Evolutionary conservation across 116 monocot species (phyloP).

Genomic region (Cymodocea nodosa): DNA sequence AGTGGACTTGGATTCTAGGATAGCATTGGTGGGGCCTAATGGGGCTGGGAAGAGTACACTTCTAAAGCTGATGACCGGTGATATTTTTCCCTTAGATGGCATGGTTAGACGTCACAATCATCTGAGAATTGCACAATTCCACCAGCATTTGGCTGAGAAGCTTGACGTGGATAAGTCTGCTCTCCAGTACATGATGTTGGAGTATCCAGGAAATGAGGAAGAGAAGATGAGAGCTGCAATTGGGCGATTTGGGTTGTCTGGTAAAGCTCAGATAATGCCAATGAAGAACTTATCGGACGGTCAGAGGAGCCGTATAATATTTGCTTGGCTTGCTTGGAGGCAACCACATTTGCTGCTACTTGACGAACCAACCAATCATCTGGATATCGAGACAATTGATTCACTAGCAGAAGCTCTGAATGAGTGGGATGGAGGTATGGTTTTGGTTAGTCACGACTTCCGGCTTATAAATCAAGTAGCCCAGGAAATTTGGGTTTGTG

Average conservation of each 20-base stretch:
- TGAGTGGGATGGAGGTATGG: conserved; percentile 94
- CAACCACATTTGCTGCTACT: conserved; percentile 82
- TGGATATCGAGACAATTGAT: conserved; percentile 95
- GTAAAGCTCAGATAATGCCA: conserved; percentile 94
- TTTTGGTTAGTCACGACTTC: conserved; percentile 91
- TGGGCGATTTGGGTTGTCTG: conserved; percentile 78
- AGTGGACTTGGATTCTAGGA: conserved; percentile 86
- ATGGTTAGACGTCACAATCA: conserved; percentile 97
- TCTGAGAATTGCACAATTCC: conserved; percentile 85
- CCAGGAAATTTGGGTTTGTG: conserved; percentile 86
- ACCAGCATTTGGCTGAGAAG: conserved; percentile 93
- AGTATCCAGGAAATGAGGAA: conserved; percentile 84
- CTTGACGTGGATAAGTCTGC: conserved; percentile 82
- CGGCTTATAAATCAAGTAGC: conserved; percentile 88
- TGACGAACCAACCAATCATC: conserved; percentile 96
- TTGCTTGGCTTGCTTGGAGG: conserved; percentile 95
- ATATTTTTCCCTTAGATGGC: conserved; percentile 62
- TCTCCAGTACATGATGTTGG: conserved; percentile 74
- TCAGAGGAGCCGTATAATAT: conserved; percentile 85
- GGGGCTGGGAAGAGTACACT: conserved; percentile 97
- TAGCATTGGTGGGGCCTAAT: conserved; percentile 94
- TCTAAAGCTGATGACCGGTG: conserved; percentile 95
- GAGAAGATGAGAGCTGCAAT: conserved; percentile 82
- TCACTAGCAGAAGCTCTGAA: conserved; percentile 90
- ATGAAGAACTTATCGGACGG: conserved; percentile 98